Evolutionary conservation across 768 basidiomycete species (phyloP), one percentile per base, ranked within the genome.

Genomic region (Auriscalpium vulgare): DNA sequence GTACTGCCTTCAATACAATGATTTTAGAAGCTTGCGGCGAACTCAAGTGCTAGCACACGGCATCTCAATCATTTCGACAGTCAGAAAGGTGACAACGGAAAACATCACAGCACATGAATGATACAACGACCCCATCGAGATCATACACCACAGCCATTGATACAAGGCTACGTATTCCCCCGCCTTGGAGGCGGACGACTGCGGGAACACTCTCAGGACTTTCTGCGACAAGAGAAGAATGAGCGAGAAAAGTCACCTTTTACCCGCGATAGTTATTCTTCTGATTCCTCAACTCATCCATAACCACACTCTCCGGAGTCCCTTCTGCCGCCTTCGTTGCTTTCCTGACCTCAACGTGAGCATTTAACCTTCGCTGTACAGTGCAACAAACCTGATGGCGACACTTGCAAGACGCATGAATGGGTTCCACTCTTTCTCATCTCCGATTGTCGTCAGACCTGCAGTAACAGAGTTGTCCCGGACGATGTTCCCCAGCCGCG

Each of bases 381-480:
- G 35, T 11, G 44, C 45, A 37, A 74, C 83, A 57, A 62, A 91
- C 91, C 75, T 74, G 37, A 94, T 81, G 6, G 81, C 75, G 5
- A 76, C 74, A 59, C 74, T 81, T 5, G 77, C 71, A 10, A 93
- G 71, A 16, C 93, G 80, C 91, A 97, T 93, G 70, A 97, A 97
- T 8, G 92, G 84, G 70, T 98, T 98, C 90, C 91, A 95, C 60
- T 83, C 75, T 72, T 93, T 94, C 75, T 98, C 95, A 62, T 98
- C 89, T 0, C 81, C 88, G 50, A 98, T 94, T 0, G 93, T 97
- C 11, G 88, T 87, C 66, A 86, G 72, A 43, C 95, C 93, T 4
- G 87, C 82, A 4, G 88, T 92, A 47, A 82, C 69, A 54, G 76
- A 65, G 64, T 91, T 84, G 47, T 75, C 73, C 51, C 78, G 66